These are phyloP conservation scores for Athelia psychrophila DNA, from an alignment of 1,284 basidiomycete genomes.

Conservation along the genomic window DNA sequence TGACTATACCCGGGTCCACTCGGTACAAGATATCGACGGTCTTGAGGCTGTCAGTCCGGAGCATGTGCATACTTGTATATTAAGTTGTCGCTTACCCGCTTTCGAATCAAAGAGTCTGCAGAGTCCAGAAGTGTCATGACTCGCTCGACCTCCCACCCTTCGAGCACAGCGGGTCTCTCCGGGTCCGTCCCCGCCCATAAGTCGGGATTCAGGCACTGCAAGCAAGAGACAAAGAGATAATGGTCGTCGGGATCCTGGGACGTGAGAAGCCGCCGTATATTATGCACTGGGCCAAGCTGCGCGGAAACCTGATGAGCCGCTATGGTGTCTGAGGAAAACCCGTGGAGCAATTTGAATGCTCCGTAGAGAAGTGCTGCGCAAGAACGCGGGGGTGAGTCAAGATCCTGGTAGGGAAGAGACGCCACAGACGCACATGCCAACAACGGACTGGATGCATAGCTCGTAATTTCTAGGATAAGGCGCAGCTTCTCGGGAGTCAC, in stretches of 20 bases:
- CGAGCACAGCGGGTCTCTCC: constrained; percentile 48
- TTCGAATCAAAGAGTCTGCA: constrained; percentile 54
- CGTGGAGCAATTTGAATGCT: constrained; percentile 47
- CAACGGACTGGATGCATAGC: constrained; percentile 23
- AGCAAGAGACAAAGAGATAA: constrained; percentile 62
- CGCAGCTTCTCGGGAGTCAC: constrained; percentile 27
- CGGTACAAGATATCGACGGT: constrained; percentile 51
- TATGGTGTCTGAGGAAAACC: constrained; percentile 27
- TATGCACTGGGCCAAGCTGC: constrained; percentile 36
- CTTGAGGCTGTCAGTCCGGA: constrained; percentile 32
- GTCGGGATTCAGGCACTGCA: constrained; percentile 51
- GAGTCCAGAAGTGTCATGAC: constrained; percentile 65
- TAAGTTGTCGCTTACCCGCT: constrained; percentile 39
- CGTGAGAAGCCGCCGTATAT: constrained; percentile 53
- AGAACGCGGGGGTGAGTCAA: constrained; percentile 6
- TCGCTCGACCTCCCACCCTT: constrained; percentile 65
- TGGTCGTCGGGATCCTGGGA: constrained; percentile 57
- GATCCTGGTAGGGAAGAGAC: background rate
- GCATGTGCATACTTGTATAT: constrained; percentile 2
- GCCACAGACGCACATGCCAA: constrained; percentile 26
- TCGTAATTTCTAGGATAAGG: constrained; percentile 40
- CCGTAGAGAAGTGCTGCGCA: constrained; percentile 41
- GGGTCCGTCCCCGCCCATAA: constrained; percentile 64
- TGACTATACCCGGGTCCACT: constrained; percentile 56
- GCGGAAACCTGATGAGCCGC: constrained; percentile 16